Percentiles rank a stretch among this genome's conserved stretches.
These are phyloP conservation scores for Daldinia loculata DNA, from an alignment of 495 filamentous ascomycete genomes.

Conservation along the genomic window DNA sequence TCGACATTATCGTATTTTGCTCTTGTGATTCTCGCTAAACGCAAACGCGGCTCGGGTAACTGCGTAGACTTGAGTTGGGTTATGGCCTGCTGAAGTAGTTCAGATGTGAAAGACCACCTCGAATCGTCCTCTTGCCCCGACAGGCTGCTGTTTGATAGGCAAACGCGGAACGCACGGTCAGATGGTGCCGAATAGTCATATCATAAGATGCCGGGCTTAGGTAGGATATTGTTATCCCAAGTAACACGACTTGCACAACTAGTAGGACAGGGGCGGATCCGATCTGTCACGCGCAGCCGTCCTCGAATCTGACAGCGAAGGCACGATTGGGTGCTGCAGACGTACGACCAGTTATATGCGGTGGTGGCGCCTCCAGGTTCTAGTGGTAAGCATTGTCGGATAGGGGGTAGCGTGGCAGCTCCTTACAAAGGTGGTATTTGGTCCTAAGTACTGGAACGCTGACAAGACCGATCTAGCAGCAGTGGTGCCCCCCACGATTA, in stretches of 20 bases:
- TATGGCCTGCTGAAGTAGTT: constrained; percentile 18
- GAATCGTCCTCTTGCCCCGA: neutral
- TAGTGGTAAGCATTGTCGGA: constrained; percentile 32
- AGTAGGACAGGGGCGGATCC: constrained; percentile 16
- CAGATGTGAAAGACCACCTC: constrained; percentile 6
- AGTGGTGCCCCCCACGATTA: constrained; percentile 36
- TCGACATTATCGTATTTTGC: constrained; percentile 31
- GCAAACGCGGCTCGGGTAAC: constrained; percentile 35
- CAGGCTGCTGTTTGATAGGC: constrained; percentile 27
- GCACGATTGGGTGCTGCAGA: constrained; percentile 31
- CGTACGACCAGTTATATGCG: constrained; percentile 26
- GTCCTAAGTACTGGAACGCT: constrained; percentile 21
- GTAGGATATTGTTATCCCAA: constrained; percentile 21
- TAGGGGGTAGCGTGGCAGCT: constrained; percentile 37
- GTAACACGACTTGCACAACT: constrained; percentile 35
- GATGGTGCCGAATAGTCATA: constrained; percentile 15
- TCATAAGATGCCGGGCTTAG: constrained; percentile 22
- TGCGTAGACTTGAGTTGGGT: constrained; percentile 29
- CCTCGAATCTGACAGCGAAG: constrained; percentile 24
- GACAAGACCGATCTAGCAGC: constrained; percentile 20
- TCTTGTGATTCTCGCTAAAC: constrained; percentile 34
- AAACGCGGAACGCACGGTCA: constrained; percentile 21
- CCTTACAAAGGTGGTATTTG: constrained; percentile 11
- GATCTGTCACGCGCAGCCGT: constrained; percentile 40
- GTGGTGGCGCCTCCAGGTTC: constrained; percentile 17